Percentiles rank a stretch among this genome's conserved stretches.
These are phyloP conservation scores for Herpetospermum pedunculosum DNA, from an alignment of 306 rosid genomes.

Conservation along the genomic window DNA sequence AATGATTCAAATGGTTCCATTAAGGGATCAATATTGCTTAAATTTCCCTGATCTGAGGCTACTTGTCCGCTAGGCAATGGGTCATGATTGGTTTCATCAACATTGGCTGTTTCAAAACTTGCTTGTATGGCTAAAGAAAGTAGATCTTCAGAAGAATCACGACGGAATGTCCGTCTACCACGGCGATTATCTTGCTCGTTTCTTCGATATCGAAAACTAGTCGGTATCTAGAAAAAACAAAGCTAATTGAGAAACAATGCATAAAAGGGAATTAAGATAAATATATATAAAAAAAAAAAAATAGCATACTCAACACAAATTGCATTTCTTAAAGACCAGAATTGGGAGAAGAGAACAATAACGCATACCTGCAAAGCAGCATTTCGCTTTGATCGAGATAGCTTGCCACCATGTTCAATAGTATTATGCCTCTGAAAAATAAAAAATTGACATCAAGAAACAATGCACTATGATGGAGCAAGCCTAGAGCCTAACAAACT, in stretches of 20 bases:
- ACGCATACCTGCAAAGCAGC: conserved; percentile 79
- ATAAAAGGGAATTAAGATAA: neutral
- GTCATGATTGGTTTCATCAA: conserved; percentile 20
- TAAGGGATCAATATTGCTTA: conserved; percentile 38
- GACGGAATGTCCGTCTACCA: conserved; percentile 53
- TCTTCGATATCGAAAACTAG: conserved; percentile 65
- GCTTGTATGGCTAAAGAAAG: conserved; percentile 78
- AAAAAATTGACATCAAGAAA: conserved; percentile 3
- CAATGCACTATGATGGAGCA: neutral
- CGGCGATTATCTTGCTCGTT: conserved; percentile 62
- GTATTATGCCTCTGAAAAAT: conserved; percentile 69
- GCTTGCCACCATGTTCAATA: conserved; percentile 82
- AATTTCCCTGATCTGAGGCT: conserved; percentile 28
- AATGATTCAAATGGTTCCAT: conserved; percentile 53
- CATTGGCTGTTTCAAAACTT: conserved; percentile 65
- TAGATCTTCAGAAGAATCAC: conserved; percentile 56
- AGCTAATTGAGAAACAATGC: neutral
- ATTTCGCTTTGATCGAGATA: conserved; percentile 91
- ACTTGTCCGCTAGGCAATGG: conserved; percentile 34
- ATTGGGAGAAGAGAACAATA: neutral
- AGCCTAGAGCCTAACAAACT: neutral
- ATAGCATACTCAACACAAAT: neutral
- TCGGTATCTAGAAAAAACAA: conserved; percentile 59
- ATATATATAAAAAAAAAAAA: too few species aligned
- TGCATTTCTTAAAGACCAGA: neutral